Percentiles rank a stretch among this genome's conserved stretches.
Conservation (phyloP, 495 filamentous ascomycete genomes). For the Daldinia childiae region DNA sequence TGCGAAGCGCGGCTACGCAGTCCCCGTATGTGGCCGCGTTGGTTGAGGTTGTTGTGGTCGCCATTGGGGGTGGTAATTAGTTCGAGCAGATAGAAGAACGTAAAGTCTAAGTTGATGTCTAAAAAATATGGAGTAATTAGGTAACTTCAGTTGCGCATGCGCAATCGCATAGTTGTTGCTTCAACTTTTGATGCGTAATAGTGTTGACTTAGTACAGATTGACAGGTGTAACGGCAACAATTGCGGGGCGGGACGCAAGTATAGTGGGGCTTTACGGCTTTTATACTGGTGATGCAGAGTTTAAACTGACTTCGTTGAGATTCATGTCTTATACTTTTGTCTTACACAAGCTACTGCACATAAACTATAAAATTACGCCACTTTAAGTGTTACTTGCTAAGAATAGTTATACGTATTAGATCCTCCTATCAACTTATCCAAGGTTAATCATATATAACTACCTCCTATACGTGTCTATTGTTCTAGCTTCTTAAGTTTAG, state of each 20-base stretch:
- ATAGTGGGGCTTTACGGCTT: not conserved
- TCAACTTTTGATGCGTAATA: not conserved
- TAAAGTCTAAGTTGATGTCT: no score
- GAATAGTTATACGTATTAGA: no score
- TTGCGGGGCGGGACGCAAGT: not conserved
- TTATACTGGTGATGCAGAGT: not conserved
- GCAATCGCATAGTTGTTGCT: not conserved
- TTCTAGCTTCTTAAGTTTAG: no score
- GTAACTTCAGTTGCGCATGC: not conserved
- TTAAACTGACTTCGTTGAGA: not conserved
- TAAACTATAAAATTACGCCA: no score
- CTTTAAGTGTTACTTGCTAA: no score
- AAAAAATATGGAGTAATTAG: not conserved
- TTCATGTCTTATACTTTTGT: not conserved
- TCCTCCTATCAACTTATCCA: no score
- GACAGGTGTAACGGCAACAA: not conserved
- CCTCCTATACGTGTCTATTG: no score
- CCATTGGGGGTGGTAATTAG: conserved; percentile 2
- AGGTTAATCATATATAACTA: no score
- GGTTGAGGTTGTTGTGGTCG: conserved; percentile 36
- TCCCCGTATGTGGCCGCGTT: conserved; percentile 52
- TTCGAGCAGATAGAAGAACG: no score
- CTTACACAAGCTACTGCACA: not conserved
- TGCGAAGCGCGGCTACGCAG: conserved; percentile 59
- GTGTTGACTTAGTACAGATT: not conserved